Evolutionary conservation across 1,284 basidiomycete species (phyloP), one percentile per base, ranked within the genome.

Genomic region (Lentinula novae-zelandiae): DNA sequence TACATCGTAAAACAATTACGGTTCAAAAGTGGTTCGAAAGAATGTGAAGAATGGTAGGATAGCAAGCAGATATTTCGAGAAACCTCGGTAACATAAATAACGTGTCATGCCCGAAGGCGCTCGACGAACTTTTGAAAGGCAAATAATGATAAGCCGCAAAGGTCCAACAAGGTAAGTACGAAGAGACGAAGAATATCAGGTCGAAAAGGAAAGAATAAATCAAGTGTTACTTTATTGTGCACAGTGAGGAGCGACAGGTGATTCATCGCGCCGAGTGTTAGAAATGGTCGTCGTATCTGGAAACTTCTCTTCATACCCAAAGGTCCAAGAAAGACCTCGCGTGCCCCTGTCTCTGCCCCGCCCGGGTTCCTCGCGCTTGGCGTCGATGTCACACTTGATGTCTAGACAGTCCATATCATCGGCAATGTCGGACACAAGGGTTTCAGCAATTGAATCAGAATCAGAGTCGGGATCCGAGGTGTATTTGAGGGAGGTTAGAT

Each of bases 271-370:
- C 6, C 34, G 33, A 12, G 20, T 6, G 38, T 10, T 58, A 20
- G 38, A 7, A 17, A 33, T 10, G 10, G 13, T 34, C 36, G 46
- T 31, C 33, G 39, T 44, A n/a, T 58, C 57, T 39, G 57, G 57
- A 42, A 58, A 58, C 46, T 57, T 49, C 9, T 61, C 39, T 31
- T 54, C 49, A 20, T 55, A 49, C 27, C 56, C 36, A 3, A 44
- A 42, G 6, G 46, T 55, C 60, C 60, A 61, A 5, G 54, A 61
- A 22, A 61, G 53, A 40, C 60, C 60, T 15, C 49, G 46, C 10
- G 31, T 44, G 5, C 54, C 46, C 48, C 60, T 50, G 39, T 49
- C 50, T 42, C 60, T 48, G 36, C 60, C 60, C 15, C 60, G 54
- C 4, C 10, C 27, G 2, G 22, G 48, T 6, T 50, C 34, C 10